Percentiles rank a stretch among this genome's conserved stretches.
Conservation (phyloP, 2,329 filamentous ascomycete genomes). For the Bretziella fagacearum region DNA sequence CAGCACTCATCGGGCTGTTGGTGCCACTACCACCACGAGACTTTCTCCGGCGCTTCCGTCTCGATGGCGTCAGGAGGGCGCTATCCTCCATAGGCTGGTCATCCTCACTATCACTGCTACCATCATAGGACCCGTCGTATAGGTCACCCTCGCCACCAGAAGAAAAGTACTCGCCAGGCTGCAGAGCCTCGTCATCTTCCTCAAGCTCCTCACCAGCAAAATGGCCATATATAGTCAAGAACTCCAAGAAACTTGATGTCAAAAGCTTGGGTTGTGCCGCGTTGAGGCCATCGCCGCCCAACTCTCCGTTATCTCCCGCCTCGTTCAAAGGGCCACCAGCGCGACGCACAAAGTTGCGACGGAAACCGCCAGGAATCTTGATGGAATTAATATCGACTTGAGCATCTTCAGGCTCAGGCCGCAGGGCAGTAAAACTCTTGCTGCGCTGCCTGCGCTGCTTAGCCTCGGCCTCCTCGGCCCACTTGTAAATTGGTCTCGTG, state of each 20-base stretch:
- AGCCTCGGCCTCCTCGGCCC: constrained; percentile 75
- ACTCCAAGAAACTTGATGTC: constrained; percentile 89
- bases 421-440: constrained; percentile 67
- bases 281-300: constrained; percentile 14
- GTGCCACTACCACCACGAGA: constrained; percentile 55
- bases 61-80: constrained; percentile 60
- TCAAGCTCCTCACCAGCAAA: constrained; percentile 95
- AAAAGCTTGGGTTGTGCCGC: constrained; percentile 45
- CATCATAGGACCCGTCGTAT: constrained; percentile 28
- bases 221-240: constrained; percentile 85
- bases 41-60: constrained; percentile 60
- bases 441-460: constrained; percentile 56
- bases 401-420: constrained; percentile 64
- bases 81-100: constrained; percentile 80
- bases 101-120: constrained; percentile 36
- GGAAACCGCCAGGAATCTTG: constrained; percentile 82
- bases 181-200: constrained; percentile 82
- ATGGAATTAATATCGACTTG: constrained; percentile 77
- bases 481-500: constrained; percentile 87
- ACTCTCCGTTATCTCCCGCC: constrained; percentile 17
- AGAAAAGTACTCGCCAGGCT: constrained; percentile 80
- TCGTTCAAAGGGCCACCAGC: constrained; percentile 24
- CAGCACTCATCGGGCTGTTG: constrained; percentile 62
- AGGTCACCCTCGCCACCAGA: constrained; percentile 55
- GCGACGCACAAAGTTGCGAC: constrained; percentile 73